Conservation (phyloP, 169 alveolate genomes). For the Plasmodium malariae region DNA sequence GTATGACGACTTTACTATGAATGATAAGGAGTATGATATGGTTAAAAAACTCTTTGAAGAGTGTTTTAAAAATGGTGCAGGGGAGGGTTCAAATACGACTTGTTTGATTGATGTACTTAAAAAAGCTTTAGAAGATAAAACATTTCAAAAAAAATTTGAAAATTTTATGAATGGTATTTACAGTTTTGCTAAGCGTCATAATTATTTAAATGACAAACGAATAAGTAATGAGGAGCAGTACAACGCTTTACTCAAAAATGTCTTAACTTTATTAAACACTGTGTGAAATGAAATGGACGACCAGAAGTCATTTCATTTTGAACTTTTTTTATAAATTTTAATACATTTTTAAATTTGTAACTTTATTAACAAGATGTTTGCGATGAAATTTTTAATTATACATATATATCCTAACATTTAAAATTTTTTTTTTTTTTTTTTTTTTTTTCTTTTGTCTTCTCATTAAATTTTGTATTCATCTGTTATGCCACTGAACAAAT, state of each 20-base stretch:
- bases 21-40: conserved; percentile 6
- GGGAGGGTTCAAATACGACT: not conserved
- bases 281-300: no score
- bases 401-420: no score
- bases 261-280: conserved; percentile 4
- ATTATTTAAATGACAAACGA: conserved; percentile 1
- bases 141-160: conserved; percentile 9
- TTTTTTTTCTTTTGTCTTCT: no score
- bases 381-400: no score
- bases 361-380: no score
- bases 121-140: conserved; percentile 20
- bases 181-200: conserved; percentile 44
- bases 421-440: no score
- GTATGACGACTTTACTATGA: conserved; percentile 5
- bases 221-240: not conserved
- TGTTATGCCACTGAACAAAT: no score
- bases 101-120: not conserved
- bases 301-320: no score
- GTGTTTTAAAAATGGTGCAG: not conserved
- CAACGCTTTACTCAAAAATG: not conserved
- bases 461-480: no score
- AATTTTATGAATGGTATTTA: conserved; percentile 13
- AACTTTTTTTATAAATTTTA: no score
- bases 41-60: conserved; percentile 14
- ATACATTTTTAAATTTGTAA: no score